Evolutionary conservation across 352 stramenopile species (phyloP), one percentile per base, ranked within the genome.

Genomic region (Thraustochytrium aureum): DNA sequence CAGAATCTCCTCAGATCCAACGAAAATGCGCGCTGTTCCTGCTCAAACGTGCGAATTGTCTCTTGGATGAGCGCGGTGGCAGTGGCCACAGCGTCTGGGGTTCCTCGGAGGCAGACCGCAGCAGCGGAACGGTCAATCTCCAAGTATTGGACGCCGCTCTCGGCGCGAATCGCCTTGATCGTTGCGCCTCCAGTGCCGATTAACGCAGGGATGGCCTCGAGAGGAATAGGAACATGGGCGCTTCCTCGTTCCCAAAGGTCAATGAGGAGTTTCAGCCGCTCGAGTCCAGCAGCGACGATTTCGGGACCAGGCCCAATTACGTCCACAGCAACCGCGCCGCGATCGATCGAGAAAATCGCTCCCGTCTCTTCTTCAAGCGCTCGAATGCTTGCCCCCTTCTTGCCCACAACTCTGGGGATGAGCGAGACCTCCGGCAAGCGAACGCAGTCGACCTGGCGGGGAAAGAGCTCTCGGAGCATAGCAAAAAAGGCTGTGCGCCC

Each of bases 311-410:
- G 26, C 37, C 69, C 41, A 35, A 79, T 41, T 5, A 79, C 22
- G 22, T 79, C 69, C 10, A 79, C 50, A n/a, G 37, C 22, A 30
- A n/a, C 39, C 14, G 59, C 20, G 7, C 67, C 69, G n/a, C 69
- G 69, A 72, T 60, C 12, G 10, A 79, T 47, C 17, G n/a, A 50
- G 22, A 79, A 67, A 10, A 43, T 30, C 10, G 67, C 69, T n/a
- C 67, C 14, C 17, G 32, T 20, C 26, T 17, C 69, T 2, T 79
- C 33, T 37, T 73, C 47, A 1, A 79, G 17, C 54, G 65, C 67
- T 26, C 56, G 37, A 73, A 79, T 79, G 35, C 47, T 72, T 5
- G 69, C 50, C 32, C 69, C 69, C 37, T 79, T 79, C 41, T 79
- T 79, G n/a, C 69, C 69, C 65, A 79, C 67, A 14, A 79, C 35